Evolutionary conservation across 257 asterid species (phyloP).

Genomic region (Datura wrightii): DNA sequence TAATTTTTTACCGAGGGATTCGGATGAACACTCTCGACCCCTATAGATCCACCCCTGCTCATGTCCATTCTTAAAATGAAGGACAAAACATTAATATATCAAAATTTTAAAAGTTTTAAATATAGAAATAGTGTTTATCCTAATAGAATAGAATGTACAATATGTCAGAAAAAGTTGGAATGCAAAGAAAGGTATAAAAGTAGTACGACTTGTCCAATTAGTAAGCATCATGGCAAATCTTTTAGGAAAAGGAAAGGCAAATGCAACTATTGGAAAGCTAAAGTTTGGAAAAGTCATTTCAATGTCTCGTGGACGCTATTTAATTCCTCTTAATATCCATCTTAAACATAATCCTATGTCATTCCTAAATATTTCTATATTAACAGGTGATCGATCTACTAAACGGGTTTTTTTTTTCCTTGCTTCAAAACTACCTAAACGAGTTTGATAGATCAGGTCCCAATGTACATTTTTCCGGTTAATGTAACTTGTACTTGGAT

Average conservation of each 20-base stretch:
- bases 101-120: neutral
- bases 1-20: too few relatives aligned
- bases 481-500: neutral
- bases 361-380: neutral
- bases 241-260: constrained; percentile 3
- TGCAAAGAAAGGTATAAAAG: neutral
- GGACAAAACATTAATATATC: neutral
- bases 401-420: neutral
- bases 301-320: neutral
- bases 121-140: neutral
- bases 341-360: constrained; percentile 11
- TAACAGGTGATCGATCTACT: neutral
- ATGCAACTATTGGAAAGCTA: neutral
- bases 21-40: too few relatives aligned
- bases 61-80: neutral
- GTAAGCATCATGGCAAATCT: constrained; percentile 14
- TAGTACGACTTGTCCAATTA: neutral
- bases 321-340: neutral
- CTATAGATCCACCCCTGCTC: too few relatives aligned
- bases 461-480: neutral
- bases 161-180: neutral
- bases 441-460: neutral
- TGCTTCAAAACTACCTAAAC: neutral
- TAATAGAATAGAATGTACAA: neutral
- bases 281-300: constrained; percentile 16